Evolutionary conservation across 495 filamentous ascomycete genomes (phyloP).

Genomic region (Aspergillus steynii): DNA sequence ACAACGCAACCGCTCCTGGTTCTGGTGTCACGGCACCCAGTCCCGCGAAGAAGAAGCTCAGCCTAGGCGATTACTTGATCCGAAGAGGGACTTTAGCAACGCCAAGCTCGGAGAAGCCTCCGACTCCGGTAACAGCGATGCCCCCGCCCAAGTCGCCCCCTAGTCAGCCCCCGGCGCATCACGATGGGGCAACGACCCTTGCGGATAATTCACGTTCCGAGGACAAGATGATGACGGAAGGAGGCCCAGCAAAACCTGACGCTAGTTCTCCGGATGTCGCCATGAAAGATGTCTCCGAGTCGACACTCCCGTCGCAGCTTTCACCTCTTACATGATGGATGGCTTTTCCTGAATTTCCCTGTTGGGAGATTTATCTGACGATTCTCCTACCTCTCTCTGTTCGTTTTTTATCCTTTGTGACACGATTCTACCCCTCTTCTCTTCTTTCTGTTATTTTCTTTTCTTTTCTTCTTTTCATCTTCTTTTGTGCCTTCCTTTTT

Average conservation of each 20-base stretch:
- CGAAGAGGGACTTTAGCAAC: constrained; percentile 46
- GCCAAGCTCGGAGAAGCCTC: constrained; percentile 43
- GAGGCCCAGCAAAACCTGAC: constrained; percentile 20
- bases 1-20: constrained; percentile 24
- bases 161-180: constrained; percentile 20
- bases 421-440: constrained; percentile 7
- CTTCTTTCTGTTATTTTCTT: constrained; percentile 9
- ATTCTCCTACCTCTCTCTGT: neutral
- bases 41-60: constrained; percentile 64
- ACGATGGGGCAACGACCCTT: constrained; percentile 9
- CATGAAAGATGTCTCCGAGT: constrained; percentile 36
- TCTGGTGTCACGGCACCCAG: constrained; percentile 50
- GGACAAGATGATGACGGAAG: constrained; percentile 13
- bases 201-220: constrained; percentile 18
- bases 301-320: constrained; percentile 17
- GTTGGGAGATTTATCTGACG: neutral
- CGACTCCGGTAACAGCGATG: constrained; percentile 26
- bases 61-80: constrained; percentile 66
- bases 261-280: constrained; percentile 26
- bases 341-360: neutral
- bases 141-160: constrained; percentile 29
- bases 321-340: neutral
- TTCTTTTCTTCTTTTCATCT: constrained; percentile 5
- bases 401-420: neutral
- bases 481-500: neutral